Evolutionary conservation across 2,329 filamentous ascomycete species (phyloP), one percentile per base, ranked within the genome.

Genomic region (Diaporthe aspalathi): DNA sequence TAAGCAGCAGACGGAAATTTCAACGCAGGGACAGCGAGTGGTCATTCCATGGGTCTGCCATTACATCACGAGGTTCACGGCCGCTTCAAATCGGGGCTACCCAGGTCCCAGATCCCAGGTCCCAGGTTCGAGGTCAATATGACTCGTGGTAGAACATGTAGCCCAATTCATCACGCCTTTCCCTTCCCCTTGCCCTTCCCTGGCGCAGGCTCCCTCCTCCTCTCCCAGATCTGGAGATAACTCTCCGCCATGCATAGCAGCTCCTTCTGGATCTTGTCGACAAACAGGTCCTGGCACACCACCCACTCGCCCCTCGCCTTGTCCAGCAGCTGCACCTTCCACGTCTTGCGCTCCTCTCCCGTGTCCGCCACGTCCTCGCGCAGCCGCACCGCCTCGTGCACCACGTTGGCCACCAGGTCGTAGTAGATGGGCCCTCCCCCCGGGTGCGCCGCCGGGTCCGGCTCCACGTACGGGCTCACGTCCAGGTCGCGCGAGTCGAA

Each of bases 211-310:
- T 84, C 85, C 78, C 89, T 91, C 81, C 94, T 89, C 81, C 93
- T 87, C 85, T 98, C 96, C 96, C 96, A 98, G 54, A 99, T 90
- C 88, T 98, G 97, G 71, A 98, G 83, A 85, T 98, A 98, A 70
- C 93, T 93, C 86, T 99, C 96, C 67, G 95, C 94, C 0, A 97
- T 92, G 78, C 97, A 97, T 75, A 99, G 80, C 76, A 97, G 88
- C 84, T 99, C 95, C 74, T 90, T 93, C 81, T 95, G 92, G 24
- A 96, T 93, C 81, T 92, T 91, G 79, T 98, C 93, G 8, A 99
- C 95, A 79, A 92, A 98, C 75, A 99, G 80, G 83, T 99, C 96
- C 84, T 99, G 96, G 70, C 95, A 92, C 71, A 97, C 93, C 67
- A 97, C 89, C 96, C 96, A 99, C 80, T 97, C 93, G 43, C 93